Evolutionary conservation across 768 basidiomycete species (phyloP).

Genomic region (Phylloporus rhodoxanthus): DNA sequence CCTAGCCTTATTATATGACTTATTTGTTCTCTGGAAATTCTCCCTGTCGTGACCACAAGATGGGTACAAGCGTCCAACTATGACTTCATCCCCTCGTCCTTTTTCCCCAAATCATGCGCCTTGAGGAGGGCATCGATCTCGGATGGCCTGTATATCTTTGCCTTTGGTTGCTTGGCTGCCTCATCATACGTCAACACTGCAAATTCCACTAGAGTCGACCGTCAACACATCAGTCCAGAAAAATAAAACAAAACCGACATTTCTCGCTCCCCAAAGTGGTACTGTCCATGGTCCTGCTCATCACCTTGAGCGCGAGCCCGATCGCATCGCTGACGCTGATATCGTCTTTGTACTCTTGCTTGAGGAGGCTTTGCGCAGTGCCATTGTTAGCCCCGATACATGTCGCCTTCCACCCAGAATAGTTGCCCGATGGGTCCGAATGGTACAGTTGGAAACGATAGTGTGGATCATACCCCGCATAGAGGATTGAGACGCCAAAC

Average conservation of each 20-base stretch:
- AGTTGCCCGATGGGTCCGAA: slow-evolving; percentile 97
- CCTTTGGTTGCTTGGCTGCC: slow-evolving; percentile 67
- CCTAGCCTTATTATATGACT: neutral
- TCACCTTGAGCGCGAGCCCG: slow-evolving; percentile 83
- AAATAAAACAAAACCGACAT: slow-evolving; percentile 49
- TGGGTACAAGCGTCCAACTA: slow-evolving; percentile 17
- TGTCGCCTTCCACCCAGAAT: slow-evolving; percentile 97
- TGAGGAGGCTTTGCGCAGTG: slow-evolving; percentile 88
- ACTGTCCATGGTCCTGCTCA: slow-evolving; percentile 99
- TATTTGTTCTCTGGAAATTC: neutral
- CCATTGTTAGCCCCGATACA: slow-evolving; percentile 99
- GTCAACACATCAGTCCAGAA: neutral
- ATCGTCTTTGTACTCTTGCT: slow-evolving; percentile 98
- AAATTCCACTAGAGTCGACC: slow-evolving; percentile 73
- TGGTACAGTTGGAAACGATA: slow-evolving; percentile 97
- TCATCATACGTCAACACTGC: slow-evolving; percentile 88
- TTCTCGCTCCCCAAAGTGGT: slow-evolving; percentile 96
- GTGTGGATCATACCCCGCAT: slow-evolving; percentile 94
- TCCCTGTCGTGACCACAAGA: neutral
- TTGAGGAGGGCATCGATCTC: slow-evolving; percentile 83
- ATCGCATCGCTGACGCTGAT: slow-evolving; percentile 88
- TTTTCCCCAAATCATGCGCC: slow-evolving; percentile 80
- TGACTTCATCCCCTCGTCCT: slow-evolving; percentile 77
- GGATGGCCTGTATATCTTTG: slow-evolving; percentile 85
- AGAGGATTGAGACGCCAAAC: slow-evolving; percentile 94